Base-by-base conservation (phyloP, 2,329 filamentous ascomycete species). In the Domatiomyces globalis region DNA sequence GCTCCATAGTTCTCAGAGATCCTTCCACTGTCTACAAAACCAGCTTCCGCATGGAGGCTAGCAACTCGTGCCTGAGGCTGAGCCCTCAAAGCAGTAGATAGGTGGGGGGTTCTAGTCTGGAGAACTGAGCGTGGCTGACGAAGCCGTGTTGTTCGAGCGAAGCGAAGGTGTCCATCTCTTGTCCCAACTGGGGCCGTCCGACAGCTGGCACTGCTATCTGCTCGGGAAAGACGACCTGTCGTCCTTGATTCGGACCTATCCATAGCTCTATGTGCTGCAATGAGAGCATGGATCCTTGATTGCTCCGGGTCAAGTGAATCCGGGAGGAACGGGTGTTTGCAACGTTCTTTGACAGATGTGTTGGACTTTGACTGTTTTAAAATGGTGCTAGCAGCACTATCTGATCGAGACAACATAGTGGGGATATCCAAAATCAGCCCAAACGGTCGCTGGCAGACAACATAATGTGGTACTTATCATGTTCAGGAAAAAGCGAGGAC, bases 221-320 rank as follows among this genome's bases (percentile, higher is more conserved):
- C 43, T 18, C 44, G 43, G 29, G 39, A 29, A 29, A 48, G 22
- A 25, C 51, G 49, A 8, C 53, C 56, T 1, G 64, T 63, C 0
- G 60, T 61, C 47, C 61, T 58, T 18, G 64, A 62, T 12, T 57
- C 61, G 1, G 65, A 66, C 25, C 67, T 63, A 36, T 61, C 62
- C 69, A 72, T 71, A 36, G 70, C 70, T 15, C 62, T 59, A 12
- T 67, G 66, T 6, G 70, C 70, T 44, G 70, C 70, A n/a, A 66
- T 64, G 7, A 66, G 61, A 17, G 69, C 69, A 54, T 68, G 68
- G 15, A 58, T 51, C 45, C 61, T 63, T 46, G 62, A 61, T 5
- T 61, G 46, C 8, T 65, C 62, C 7, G 63, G 56, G 48, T 67
- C 61, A 18, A 67, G 56, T 2, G 59, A 51, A 18, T 66, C 63